Evolutionary conservation across 208 protist species (phyloP).

Genomic region (Crithidia sp.): DNA sequence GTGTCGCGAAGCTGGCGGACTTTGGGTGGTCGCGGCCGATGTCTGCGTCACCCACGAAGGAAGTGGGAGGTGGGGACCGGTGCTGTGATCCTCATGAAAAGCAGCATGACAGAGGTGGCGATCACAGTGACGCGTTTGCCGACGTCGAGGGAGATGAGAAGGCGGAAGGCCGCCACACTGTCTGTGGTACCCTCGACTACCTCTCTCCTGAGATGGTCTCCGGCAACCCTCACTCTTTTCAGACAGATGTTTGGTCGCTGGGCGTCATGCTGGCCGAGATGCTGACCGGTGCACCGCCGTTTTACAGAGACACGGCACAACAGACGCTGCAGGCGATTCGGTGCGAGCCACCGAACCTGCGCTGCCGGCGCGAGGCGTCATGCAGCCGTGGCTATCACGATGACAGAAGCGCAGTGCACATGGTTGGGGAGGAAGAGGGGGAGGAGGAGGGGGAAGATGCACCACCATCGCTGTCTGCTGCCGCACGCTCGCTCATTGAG

Average conservation of each 20-base stretch:
- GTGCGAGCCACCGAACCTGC: conserved; percentile 42
- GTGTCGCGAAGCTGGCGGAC: conserved; percentile 97
- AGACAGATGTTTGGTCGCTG: conserved; percentile 92
- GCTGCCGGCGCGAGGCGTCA: neutral
- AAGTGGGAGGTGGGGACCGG: neutral
- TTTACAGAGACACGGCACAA: conserved; percentile 55
- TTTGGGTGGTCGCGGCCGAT: conserved; percentile 97
- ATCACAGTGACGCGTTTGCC: neutral
- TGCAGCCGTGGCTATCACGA: too few relatives aligned
- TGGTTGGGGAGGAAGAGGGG: neutral
- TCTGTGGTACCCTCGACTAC: conserved; percentile 99
- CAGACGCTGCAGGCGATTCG: conserved; percentile 73
- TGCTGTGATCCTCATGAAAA: neutral
- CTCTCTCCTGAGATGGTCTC: conserved; percentile 97
- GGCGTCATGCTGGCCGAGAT: conserved; percentile 86
- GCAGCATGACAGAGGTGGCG: neutral
- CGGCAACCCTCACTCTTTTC: conserved; percentile 52
- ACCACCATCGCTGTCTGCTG: conserved; percentile 28
- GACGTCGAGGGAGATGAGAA: neutral
- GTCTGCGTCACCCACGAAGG: neutral
- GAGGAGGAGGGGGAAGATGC: neutral
- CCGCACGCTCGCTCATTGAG: conserved; percentile 41
- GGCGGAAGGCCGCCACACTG: conserved; percentile 37
- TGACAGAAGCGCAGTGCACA: neutral
- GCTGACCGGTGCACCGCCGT: conserved; percentile 77